Evolutionary conservation across 257 asterid species (phyloP).

Genomic region (Solanum virginianum): DNA sequence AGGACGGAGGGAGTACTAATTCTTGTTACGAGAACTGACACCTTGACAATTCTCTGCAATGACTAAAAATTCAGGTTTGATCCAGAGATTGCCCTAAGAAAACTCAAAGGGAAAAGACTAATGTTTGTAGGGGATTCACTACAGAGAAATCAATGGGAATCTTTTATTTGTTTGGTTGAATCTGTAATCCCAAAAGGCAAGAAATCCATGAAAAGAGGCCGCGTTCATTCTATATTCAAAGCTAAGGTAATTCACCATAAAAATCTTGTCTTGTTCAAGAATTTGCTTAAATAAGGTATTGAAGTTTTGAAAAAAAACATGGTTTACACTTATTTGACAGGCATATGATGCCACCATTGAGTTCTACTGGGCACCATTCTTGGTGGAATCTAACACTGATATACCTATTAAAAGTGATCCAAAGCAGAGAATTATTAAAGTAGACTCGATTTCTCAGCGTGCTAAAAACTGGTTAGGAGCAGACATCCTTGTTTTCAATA

Average conservation of each 20-base stretch:
- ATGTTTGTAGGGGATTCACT: slow-evolving; percentile 93
- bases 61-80: slow-evolving; percentile 39
- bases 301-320: background rate
- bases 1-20: background rate
- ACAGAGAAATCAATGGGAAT: slow-evolving; percentile 89
- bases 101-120: slow-evolving; percentile 63
- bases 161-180: slow-evolving; percentile 76
- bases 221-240: slow-evolving; percentile 38
- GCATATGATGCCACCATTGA: slow-evolving; percentile 71
- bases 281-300: background rate
- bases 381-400: slow-evolving; percentile 68
- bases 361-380: slow-evolving; percentile 9
- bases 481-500: background rate
- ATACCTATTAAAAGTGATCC: background rate
- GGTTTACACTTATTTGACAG: background rate
- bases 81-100: slow-evolving; percentile 45
- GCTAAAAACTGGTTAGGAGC: background rate
- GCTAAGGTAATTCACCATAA: slow-evolving; percentile 13
- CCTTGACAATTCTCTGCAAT: background rate
- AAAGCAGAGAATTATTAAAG: background rate
- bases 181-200: slow-evolving; percentile 51
- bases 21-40: background rate
- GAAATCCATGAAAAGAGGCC: slow-evolving; percentile 67
- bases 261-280: background rate
- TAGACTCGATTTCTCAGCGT: background rate